Conservation (phyloP, 2,329 filamentous ascomycete species). For the Coniochaeta sp. region DNA sequence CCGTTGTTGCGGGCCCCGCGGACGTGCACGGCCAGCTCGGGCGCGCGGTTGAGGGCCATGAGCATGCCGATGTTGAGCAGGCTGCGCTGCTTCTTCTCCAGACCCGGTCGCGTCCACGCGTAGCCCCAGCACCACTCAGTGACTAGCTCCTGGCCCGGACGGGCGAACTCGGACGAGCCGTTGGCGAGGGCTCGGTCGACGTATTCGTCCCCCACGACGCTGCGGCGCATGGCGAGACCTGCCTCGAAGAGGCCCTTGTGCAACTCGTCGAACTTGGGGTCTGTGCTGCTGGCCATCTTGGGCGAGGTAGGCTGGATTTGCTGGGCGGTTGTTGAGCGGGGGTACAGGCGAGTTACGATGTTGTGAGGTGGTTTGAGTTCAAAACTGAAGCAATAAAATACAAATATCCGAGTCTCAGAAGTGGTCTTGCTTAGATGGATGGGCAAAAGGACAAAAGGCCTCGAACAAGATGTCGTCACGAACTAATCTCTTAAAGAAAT, state of each 20-base stretch:
- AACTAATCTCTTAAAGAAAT: too few relatives aligned
- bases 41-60: slow-evolving; percentile 47
- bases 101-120: slow-evolving; percentile 55
- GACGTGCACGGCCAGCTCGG: slow-evolving; percentile 55
- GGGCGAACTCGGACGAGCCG: slow-evolving; percentile 50
- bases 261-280: slow-evolving; percentile 19
- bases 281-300: slow-evolving; percentile 12
- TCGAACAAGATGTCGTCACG: too few relatives aligned
- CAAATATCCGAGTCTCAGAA: too few relatives aligned
- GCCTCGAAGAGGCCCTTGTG: slow-evolving; percentile 53
- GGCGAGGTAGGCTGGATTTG: background rate
- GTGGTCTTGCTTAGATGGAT: too few relatives aligned
- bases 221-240: slow-evolving; percentile 51
- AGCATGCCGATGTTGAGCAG: slow-evolving; percentile 59
- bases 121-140: slow-evolving; percentile 60
- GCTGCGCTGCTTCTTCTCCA: slow-evolving; percentile 52
- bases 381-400: too few relatives aligned
- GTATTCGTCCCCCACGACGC: slow-evolving; percentile 54
- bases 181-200: slow-evolving; percentile 50
- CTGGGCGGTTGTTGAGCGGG: background rate
- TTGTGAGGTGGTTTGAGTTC: too few relatives aligned
- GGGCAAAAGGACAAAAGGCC: too few relatives aligned
- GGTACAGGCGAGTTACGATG: background rate
- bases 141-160: slow-evolving; percentile 54
- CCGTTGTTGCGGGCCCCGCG: slow-evolving; percentile 58